Conservation (phyloP, 2,329 filamentous ascomycete species). For the Magnaporthiopsis rhizophila region DNA sequence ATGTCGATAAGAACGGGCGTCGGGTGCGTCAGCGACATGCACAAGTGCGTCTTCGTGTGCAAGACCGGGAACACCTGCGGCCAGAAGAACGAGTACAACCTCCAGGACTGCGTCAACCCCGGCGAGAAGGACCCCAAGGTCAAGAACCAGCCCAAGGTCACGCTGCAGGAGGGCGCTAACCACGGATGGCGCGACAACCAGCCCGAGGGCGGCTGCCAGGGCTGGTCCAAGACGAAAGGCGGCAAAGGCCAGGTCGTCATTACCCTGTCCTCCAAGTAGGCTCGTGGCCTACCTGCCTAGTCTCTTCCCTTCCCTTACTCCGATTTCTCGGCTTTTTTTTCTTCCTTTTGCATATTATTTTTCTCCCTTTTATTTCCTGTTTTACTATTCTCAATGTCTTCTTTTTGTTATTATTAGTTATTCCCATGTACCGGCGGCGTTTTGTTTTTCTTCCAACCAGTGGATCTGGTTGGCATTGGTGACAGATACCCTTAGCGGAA, state of each 20-base stretch:
- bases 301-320: too few relatives aligned
- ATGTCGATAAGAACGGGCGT: conserved; percentile 26
- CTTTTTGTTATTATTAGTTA: not conserved
- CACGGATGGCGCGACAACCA: conserved; percentile 16
- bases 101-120: conserved; percentile 25
- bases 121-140: not conserved
- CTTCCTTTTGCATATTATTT: not conserved
- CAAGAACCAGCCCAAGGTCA: not conserved
- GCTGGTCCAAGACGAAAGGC: conserved; percentile 10
- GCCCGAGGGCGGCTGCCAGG: conserved; percentile 22
- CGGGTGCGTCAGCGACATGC: conserved; percentile 32
- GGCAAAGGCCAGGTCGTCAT: not conserved
- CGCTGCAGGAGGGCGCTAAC: conserved; percentile 5
- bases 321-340: not conserved
- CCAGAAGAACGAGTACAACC: conserved; percentile 24
- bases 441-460: not conserved
- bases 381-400: too few relatives aligned
- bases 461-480: not conserved
- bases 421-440: not conserved
- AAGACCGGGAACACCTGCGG: conserved; percentile 25
- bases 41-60: conserved; percentile 35
- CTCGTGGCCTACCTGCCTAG: not conserved
- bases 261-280: not conserved
- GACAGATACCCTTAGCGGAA: not conserved
- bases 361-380: too few relatives aligned